A percentile compares a stretch with the other conserved stretches of the same genome.
Evolutionary conservation across 768 basidiomycete genomes (phyloP).

Genomic region (Tephrocybe sp.): DNA sequence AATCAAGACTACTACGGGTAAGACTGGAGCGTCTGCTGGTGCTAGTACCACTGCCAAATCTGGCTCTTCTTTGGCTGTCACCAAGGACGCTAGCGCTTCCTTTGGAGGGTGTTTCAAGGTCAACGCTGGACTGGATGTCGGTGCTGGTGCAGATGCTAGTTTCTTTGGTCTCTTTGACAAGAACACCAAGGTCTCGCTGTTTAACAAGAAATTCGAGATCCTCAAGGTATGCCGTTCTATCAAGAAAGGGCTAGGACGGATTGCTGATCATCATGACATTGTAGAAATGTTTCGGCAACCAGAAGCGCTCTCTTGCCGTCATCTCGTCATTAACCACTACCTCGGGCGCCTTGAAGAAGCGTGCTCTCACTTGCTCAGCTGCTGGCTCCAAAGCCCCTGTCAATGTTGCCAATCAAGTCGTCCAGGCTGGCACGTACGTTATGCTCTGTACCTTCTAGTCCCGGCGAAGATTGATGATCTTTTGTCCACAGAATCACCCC

Average conservation of each 20-base stretch:
- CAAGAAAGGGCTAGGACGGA: not conserved
- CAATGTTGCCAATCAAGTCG: slow-evolving; percentile 9
- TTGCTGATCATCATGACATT: not conserved
- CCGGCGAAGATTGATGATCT: not conserved
- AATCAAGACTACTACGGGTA: not conserved
- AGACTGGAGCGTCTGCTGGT: not conserved
- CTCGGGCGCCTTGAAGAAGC: slow-evolving; percentile 5
- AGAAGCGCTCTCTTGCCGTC: slow-evolving; percentile 13
- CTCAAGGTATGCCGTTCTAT: slow-evolving; percentile 24
- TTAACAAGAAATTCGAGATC: slow-evolving; percentile 30
- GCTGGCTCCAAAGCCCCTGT: not conserved
- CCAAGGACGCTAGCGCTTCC: slow-evolving; percentile 12
- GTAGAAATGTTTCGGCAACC: slow-evolving; percentile 24
- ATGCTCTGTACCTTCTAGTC: not conserved
- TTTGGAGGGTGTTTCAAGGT: slow-evolving; percentile 35
- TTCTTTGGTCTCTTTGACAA: slow-evolving; percentile 31
- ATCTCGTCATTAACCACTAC: slow-evolving; percentile 1
- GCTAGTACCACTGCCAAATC: slow-evolving; percentile 5
- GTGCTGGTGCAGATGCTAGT: slow-evolving; percentile 27
- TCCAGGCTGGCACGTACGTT: slow-evolving; percentile 14
- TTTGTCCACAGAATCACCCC: slow-evolving; percentile 1
- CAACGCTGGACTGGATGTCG: slow-evolving; percentile 28
- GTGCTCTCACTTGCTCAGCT: slow-evolving; percentile 13
- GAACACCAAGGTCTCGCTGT: slow-evolving; percentile 23
- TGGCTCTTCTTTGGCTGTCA: not conserved